Evolutionary conservation across 2,329 filamentous ascomycete species (phyloP), one percentile per base, ranked within the genome.

Genomic region (Elsinoe fawcettii): DNA sequence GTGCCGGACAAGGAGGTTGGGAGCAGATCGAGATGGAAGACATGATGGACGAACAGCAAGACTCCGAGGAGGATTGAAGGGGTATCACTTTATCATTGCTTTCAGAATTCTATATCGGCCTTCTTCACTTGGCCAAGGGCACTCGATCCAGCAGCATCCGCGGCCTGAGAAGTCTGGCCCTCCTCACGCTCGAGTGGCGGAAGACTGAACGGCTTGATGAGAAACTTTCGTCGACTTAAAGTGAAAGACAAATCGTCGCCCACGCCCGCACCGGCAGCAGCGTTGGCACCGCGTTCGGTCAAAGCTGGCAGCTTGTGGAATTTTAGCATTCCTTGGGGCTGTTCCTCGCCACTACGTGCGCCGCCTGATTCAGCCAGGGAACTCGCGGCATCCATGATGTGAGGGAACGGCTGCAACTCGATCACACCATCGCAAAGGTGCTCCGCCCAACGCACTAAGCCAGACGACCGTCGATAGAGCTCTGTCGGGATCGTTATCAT

Each of bases 231-330:
- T 65, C 89, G 80, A 69, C 90, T 96, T 54, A 99, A 74, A 60
- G 85, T 91, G 70, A 99, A 99, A 3, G 90, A 90, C 71, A 96
- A 80, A 71, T 96, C 90, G 66, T 95, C 88, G 22, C 88, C 84
- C 25, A 74, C 74, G 1, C 70, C 84, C 58, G 81, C 81, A 59
- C 83, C 83, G 9, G 32, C 16, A 1, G 82, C 79, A 8, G 83
- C 85, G 12, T 89, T 90, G 1, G 90, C 90, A 1, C 93, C 92
- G 63, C 88, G 89, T 68, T 97, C 92, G 59, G 95, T 88, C 63
- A 89, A 85, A 0, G 96, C 77, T 0, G 93, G 92, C 34, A 97
- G 72, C 56, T 85, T 85, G 69, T 95, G 89, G 0, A 95, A 82
- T 60, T 85, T 87, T 16, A 97, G 74, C 71, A 97, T 82, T 1